Evolutionary conservation across 1,139 yeast species (phyloP).

Genomic region (Saccharomyces pastorianus): DNA sequence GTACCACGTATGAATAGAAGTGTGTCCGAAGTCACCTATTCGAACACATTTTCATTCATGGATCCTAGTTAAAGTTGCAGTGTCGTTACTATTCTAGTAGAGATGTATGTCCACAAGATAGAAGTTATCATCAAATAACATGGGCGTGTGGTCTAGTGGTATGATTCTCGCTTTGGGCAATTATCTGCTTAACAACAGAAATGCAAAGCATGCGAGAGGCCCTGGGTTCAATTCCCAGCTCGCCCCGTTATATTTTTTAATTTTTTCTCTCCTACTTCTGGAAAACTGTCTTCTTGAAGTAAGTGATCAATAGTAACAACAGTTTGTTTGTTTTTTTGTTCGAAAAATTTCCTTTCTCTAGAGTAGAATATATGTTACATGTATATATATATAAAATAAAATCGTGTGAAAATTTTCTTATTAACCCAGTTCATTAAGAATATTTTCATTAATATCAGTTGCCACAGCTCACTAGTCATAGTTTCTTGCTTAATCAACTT

Average conservation of each 20-base stretch:
- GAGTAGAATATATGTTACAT: not conserved
- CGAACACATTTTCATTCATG: no score
- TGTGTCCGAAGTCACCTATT: no score
- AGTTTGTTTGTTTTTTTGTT: not conserved
- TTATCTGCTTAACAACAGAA: not conserved
- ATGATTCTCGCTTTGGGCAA: constrained; percentile 9
- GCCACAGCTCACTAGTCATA: constrained; percentile 7
- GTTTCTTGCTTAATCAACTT: constrained; percentile 47
- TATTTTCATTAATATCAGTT: not conserved
- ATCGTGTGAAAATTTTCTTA: not conserved
- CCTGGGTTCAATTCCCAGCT: constrained; percentile 30
- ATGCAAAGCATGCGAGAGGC: constrained; percentile 1
- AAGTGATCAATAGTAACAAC: not conserved
- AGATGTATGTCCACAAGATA: no score
- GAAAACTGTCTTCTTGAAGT: no score
- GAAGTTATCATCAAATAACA: not conserved
- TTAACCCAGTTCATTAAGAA: not conserved
- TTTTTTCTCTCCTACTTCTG: not conserved
- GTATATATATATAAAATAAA: not conserved
- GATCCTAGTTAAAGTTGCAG: no score
- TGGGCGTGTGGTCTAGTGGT: constrained; percentile 10
- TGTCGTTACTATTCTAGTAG: no score
- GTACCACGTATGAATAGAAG: no score
- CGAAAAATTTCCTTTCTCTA: not conserved
- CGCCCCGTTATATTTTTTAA: constrained; percentile 21